phyloP scores from a whole-genome alignment of 2,329 filamentous ascomycete species.

The Ophiostoma ips region DNA sequence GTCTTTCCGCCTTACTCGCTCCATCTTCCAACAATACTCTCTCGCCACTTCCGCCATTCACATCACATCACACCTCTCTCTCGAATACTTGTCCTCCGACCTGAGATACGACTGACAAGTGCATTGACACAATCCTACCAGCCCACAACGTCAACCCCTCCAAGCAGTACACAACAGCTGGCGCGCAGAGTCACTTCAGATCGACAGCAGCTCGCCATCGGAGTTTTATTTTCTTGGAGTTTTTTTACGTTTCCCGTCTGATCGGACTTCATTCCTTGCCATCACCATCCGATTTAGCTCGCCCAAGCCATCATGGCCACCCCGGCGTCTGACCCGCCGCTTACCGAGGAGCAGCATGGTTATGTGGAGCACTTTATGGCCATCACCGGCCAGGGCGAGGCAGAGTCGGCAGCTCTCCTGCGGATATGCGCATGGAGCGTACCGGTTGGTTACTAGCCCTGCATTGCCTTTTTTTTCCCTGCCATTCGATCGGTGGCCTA shows the following conservation, averaged over 20 bases:
- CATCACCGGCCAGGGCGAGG: constrained; percentile 70
- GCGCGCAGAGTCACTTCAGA: background rate
- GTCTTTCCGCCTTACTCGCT: no score
- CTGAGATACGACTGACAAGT: background rate
- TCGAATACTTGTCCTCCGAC: background rate
- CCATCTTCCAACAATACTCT: background rate
- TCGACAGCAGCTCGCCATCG: background rate
- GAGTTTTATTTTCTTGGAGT: background rate
- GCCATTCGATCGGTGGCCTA: no score
- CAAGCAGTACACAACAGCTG: background rate
- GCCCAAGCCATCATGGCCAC: constrained; percentile 5
- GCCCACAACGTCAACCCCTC: background rate
- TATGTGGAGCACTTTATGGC: constrained; percentile 78
- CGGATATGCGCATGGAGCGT: constrained; percentile 92
- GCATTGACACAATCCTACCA: background rate
- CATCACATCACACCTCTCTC: background rate
- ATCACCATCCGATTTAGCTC: background rate
- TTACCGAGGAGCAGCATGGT: constrained; percentile 65
- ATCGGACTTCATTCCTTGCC: background rate
- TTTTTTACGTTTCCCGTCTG: background rate
- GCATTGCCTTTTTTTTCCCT: no score
- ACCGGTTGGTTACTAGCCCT: constrained; percentile 47
- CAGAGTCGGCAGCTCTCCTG: constrained; percentile 65
- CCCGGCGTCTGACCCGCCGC: constrained; percentile 18
- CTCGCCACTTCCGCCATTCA: background rate